Base-by-base conservation (phyloP, 345 rosid species). In the Sonneratia alba region DNA sequence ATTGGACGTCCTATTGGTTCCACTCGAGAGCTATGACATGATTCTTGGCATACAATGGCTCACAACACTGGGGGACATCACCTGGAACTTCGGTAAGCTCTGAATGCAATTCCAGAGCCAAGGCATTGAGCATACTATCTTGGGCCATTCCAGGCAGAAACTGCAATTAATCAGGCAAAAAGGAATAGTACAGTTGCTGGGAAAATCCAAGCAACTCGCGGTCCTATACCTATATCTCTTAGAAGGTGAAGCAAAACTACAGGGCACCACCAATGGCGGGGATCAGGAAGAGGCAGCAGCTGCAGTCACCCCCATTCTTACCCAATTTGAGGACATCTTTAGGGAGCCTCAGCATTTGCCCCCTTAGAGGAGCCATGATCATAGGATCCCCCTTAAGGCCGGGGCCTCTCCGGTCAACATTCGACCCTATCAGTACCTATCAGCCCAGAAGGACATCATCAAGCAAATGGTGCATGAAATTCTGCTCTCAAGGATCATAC, bases 1-100 rank as follows among this genome's bases (percentile, higher is more conserved):
- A 9, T 18, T 37, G 22, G 62, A 63, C 5, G 21, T 68, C 2
- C 4, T 1, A 4, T 11, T 68, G 27, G 4, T 74, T 19, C 11
- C n/a, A 0, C 1, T 74, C 4, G 15, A 12, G 3, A 36, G 61
- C 14, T 74, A 51, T 56, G 68, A 74, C 40, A 27, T 74, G 21
- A 32, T 74, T 0, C 15, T 74, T 5, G 72, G 77, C 1, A 38
- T 74, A 21, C 32, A 59, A 27, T 74, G 77, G 77, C 18, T 74
- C 3, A 3, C n/a, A 7, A 21, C 43, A 2, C 36, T 73, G 32
- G 77, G 64, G 1, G 12, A 11, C 6, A 51, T 75, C 8, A 7
- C 0, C 0, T 75, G 63, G 65, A 45, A 75, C n/a, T 75, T 75
- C 21, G 11, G 12, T 5, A 18, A 19, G 0, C 22, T 75, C 3